Percentiles rank a stretch among this genome's conserved stretches.
These are phyloP conservation scores for Pseudogymnoascus pannorum DNA, from an alignment of 2,329 filamentous ascomycete genomes.

Conservation along the genomic window DNA sequence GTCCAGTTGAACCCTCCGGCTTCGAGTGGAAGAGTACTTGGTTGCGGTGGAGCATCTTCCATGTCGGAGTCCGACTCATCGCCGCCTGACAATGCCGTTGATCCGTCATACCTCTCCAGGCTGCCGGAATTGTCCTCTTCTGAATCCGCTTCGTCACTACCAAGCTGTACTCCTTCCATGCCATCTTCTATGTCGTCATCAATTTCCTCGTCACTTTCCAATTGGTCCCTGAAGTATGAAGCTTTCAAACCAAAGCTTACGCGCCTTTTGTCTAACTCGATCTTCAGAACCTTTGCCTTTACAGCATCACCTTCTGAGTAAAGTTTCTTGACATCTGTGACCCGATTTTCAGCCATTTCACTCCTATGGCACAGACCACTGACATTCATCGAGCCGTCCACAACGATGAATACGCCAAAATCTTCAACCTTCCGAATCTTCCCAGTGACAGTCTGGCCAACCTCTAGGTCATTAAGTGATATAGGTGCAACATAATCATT, in stretches of 20 bases:
- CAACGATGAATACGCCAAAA: conserved; percentile 87
- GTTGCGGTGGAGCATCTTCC: conserved; percentile 25
- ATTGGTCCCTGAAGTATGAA: conserved; percentile 69
- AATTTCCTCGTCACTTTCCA: conserved; percentile 40
- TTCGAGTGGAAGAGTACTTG: conserved; percentile 48
- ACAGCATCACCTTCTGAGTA: conserved; percentile 89
- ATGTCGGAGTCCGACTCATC: conserved; percentile 34
- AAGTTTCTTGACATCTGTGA: conserved; percentile 79
- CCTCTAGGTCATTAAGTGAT: conserved; percentile 69
- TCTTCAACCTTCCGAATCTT: conserved; percentile 91
- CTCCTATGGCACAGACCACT: conserved; percentile 89
- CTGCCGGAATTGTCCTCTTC: conserved; percentile 36
- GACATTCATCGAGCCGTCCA: conserved; percentile 81
- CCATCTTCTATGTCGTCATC: conserved; percentile 41
- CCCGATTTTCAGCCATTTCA: conserved; percentile 78
- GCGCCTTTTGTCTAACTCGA: conserved; percentile 67
- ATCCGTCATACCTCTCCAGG: conserved; percentile 14
- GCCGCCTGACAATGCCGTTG: conserved; percentile 15
- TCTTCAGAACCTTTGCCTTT: conserved; percentile 78
- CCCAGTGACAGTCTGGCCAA: conserved; percentile 77
- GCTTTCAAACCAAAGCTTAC: conserved; percentile 91
- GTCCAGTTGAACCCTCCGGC: conserved; percentile 84
- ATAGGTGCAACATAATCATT: conserved; percentile 66
- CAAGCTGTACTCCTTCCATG: conserved; percentile 35
- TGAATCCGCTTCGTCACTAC: conserved; percentile 21